Conservation (phyloP, 2,329 filamentous ascomycete species). For the Aspergillus novofumigatus region DNA sequence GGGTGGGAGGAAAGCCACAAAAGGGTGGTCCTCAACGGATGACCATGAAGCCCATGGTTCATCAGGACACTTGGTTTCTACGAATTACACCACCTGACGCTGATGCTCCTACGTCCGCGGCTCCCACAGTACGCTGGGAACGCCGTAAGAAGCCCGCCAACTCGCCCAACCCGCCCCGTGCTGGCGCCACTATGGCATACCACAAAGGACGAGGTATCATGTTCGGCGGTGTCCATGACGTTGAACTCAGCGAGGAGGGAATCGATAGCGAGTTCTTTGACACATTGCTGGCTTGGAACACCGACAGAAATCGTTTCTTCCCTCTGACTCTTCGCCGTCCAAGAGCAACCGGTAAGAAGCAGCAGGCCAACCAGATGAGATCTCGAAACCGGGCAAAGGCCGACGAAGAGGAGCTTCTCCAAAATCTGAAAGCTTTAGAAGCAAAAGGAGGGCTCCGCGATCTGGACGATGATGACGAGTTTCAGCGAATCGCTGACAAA, state of each 20-base stretch:
- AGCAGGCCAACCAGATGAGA: constrained; percentile 42
- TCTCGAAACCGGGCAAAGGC: constrained; percentile 70
- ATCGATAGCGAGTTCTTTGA: constrained; percentile 99
- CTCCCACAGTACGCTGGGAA: constrained; percentile 82
- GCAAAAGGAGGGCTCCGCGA: constrained; percentile 63
- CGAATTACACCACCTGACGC: constrained; percentile 68
- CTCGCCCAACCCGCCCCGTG: constrained; percentile 73
- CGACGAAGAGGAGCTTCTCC: constrained; percentile 84
- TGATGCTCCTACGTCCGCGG: constrained; percentile 61
- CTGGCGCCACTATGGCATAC: constrained; percentile 87
- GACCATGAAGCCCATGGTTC: constrained; percentile 78
- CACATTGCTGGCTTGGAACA: constrained; percentile 84
- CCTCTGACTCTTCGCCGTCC: constrained; percentile 72
- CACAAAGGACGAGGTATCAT: constrained; percentile 90
- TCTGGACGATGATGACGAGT: constrained; percentile 42
- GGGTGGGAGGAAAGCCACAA: constrained; percentile 55
- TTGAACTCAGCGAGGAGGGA: constrained; percentile 85
- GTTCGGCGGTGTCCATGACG: constrained; percentile 92
- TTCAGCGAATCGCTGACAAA: constrained; percentile 41
- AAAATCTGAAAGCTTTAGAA: constrained; percentile 81
- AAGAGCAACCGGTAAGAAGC: constrained; percentile 62
- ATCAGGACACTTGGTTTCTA: constrained; percentile 93
- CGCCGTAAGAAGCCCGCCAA: constrained; percentile 89
- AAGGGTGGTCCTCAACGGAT: constrained; percentile 61
- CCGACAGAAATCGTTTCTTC: constrained; percentile 94